A percentile compares a stretch with the other conserved stretches of the same genome.
Evolutionary conservation across 345 rosid species (phyloP).

Genomic region (Syzygium aqueum): DNA sequence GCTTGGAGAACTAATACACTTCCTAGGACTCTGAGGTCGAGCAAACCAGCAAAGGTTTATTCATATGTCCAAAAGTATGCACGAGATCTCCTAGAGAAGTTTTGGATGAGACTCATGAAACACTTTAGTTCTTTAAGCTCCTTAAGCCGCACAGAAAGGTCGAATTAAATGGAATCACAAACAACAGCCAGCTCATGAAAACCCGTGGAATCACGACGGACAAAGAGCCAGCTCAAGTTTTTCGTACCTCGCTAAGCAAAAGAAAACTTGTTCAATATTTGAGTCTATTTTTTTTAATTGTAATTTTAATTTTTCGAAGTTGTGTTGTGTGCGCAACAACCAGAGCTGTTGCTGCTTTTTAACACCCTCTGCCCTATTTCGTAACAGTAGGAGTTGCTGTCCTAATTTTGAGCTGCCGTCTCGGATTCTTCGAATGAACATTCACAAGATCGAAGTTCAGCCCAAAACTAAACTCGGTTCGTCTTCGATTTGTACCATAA

Average conservation of each 20-base stretch:
- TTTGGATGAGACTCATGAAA: neutral
- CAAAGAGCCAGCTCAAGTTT: neutral
- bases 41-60: neutral
- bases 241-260: no score
- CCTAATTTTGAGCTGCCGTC: neutral
- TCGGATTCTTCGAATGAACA: neutral
- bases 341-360: neutral
- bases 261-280: neutral
- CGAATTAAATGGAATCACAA: neutral
- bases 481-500: neutral
- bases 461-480: neutral
- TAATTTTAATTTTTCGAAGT: neutral
- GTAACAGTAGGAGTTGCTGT: neutral
- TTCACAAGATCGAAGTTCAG: neutral
- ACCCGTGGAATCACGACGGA: neutral
- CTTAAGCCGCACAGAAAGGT: neutral
- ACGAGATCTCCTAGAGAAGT: neutral
- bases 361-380: neutral
- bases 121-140: neutral
- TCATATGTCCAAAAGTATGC: neutral
- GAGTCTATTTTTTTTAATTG: no score
- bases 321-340: neutral
- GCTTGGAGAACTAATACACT: neutral
- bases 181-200: neutral
- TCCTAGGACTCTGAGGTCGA: neutral